Evolutionary conservation across 2,329 filamentous ascomycete genomes (phyloP), one percentile per base, ranked within the genome.

Genomic region (Stachybotrys elegans): DNA sequence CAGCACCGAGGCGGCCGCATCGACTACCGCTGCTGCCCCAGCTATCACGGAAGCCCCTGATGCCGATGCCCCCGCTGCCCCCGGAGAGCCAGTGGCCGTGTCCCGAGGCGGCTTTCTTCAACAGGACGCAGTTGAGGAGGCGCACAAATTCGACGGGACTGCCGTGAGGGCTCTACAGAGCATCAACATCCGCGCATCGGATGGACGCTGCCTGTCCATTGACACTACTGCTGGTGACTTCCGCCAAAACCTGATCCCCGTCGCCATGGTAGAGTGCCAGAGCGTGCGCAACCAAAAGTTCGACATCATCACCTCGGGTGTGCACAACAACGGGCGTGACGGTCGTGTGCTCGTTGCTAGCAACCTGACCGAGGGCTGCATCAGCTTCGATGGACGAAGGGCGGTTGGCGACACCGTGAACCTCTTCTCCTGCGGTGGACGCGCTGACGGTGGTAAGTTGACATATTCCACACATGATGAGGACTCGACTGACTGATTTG

Each of bases 171-270:
- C 67, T 6, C 70, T 76, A 44, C 63, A 62, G 29, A 63, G 61
- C 29, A 67, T 72, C 31, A 62, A 67, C 43, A 72, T 78, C 55
- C 63, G 68, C 23, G 67, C 72, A 1, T 58, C 71, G 11, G 68
- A 72, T 47, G 73, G 73, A 21, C 65, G 71, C 42, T 78, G 74
- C 46, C 63, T 78, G n/a, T 75, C 68, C 25, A 57, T 76, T 36
- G 70, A 78, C 51, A 70, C 72, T 1, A 71, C 71, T 2, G 73
- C 72, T 1, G 75, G 74, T 27, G 74, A 78, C 50, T 78, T 76
- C 57, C 70, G 74, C 6, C 63, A 72, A 57, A 78, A 78, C 50
- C 60, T 78, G 38, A 75, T 77, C 41, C 74, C 74, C 2, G 57
- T 78, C 8, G 62, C 64, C 19, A 52, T 76, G 9, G 68, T 69